Conservation (phyloP, 805 yeast genomes). For the Yamadazyma philogaea region DNA sequence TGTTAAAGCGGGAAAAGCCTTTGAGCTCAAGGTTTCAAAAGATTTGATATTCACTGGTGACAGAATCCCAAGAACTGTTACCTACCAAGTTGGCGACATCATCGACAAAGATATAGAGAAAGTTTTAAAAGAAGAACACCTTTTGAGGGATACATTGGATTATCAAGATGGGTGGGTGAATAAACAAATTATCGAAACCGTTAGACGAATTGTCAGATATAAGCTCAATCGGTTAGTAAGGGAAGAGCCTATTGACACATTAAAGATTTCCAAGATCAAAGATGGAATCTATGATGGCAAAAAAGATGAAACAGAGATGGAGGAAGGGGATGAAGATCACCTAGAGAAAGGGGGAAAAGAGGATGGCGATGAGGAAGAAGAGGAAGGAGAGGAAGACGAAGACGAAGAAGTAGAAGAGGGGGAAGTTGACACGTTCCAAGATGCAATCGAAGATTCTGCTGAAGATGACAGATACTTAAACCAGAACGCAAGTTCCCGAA, state of each 20-base stretch:
- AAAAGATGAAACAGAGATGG: constrained; percentile 22
- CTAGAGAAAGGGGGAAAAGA: constrained; percentile 20
- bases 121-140: constrained; percentile 38
- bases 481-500: constrained; percentile 15
- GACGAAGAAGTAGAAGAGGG: constrained; percentile 18
- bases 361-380: constrained; percentile 16
- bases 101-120: constrained; percentile 57
- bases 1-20: constrained; percentile 11
- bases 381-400: constrained; percentile 16
- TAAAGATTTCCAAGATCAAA: constrained; percentile 42
- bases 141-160: constrained; percentile 37
- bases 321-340: constrained; percentile 22
- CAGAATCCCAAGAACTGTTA: constrained; percentile 62
- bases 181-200: constrained; percentile 55
- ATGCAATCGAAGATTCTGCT: constrained; percentile 8
- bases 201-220: constrained; percentile 69
- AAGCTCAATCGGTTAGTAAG: constrained; percentile 62
- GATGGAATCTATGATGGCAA: constrained; percentile 28
- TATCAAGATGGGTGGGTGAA: constrained; percentile 80
- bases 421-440: constrained; percentile 19
- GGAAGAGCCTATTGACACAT: constrained; percentile 44
- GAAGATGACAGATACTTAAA: too few species aligned
- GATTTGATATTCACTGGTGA: constrained; percentile 67
- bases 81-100: constrained; percentile 78
- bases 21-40: constrained; percentile 22